Percentiles rank a stretch among this genome's conserved stretches.
phyloP scores from a whole-genome alignment of 2,329 filamentous ascomycete species.

The Claviceps sorghi region DNA sequence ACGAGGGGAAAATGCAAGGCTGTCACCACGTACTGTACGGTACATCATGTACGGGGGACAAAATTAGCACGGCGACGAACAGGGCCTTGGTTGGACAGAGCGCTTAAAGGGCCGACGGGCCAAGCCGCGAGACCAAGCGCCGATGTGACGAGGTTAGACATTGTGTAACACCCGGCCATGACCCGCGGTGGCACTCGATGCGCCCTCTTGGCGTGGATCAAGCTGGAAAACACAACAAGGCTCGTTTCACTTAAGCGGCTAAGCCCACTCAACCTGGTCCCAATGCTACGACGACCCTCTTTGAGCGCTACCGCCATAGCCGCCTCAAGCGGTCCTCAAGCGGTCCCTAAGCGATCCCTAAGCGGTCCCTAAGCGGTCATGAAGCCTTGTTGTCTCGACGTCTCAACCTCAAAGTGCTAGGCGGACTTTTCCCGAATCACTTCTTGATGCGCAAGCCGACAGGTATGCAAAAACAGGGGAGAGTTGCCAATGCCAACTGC shows the following conservation, averaged over 20 bases:
- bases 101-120: constrained; percentile 1
- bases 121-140: constrained; percentile 1
- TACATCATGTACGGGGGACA: neutral
- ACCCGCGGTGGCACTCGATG: neutral
- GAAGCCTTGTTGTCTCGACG: too few species aligned
- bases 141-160: neutral
- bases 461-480: neutral
- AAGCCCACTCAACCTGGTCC: neutral
- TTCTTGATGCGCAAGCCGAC: neutral
- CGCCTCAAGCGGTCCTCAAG: neutral
- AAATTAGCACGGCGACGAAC: neutral
- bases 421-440: neutral
- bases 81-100: neutral
- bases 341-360: too few species aligned
- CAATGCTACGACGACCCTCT: neutral
- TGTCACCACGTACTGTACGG: neutral
- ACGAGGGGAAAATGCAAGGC: neutral
- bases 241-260: neutral
- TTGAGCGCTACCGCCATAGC: neutral
- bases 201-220: neutral
- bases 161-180: neutral
- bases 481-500: neutral
- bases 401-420: neutral
- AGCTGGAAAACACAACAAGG: neutral
- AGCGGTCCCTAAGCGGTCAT: neutral